Evolutionary conservation across 225 moss, liverwort and hornwort genomes (phyloP).

Genomic region (Pleurozium schreberi): DNA sequence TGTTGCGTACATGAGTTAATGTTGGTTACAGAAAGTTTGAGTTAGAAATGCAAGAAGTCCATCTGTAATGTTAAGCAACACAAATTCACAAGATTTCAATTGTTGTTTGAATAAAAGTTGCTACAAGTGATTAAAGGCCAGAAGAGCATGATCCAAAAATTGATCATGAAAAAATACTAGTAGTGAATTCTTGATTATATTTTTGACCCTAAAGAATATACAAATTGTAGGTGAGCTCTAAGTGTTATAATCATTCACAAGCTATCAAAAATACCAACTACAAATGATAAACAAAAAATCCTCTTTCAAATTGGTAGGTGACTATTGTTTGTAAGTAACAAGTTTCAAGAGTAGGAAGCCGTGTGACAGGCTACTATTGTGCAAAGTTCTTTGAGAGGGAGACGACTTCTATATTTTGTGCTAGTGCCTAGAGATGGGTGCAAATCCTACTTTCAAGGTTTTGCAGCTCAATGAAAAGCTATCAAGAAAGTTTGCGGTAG

Average conservation of each 20-base stretch:
- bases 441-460: too few species aligned
- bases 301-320: background rate
- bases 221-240: background rate
- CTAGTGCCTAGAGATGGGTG: too few species aligned
- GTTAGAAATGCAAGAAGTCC: background rate
- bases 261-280: fast-evolving
- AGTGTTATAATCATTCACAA: background rate
- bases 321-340: too few species aligned
- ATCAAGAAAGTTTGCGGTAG: too few species aligned
- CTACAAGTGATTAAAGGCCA: background rate
- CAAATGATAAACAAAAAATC: background rate
- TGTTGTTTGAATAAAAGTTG: background rate
- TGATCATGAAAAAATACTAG: background rate
- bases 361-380: too few species aligned
- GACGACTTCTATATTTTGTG: too few species aligned
- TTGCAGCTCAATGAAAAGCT: too few species aligned
- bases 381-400: too few species aligned
- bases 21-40: background rate
- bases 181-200: background rate
- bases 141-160: background rate
- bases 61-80: fast-evolving
- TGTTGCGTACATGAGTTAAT: background rate
- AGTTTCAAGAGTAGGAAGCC: too few species aligned
- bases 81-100: background rate
- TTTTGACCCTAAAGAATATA: background rate